Conservation (phyloP, 352 stramenopile genomes). For the Phytophthora idaei region DNA sequence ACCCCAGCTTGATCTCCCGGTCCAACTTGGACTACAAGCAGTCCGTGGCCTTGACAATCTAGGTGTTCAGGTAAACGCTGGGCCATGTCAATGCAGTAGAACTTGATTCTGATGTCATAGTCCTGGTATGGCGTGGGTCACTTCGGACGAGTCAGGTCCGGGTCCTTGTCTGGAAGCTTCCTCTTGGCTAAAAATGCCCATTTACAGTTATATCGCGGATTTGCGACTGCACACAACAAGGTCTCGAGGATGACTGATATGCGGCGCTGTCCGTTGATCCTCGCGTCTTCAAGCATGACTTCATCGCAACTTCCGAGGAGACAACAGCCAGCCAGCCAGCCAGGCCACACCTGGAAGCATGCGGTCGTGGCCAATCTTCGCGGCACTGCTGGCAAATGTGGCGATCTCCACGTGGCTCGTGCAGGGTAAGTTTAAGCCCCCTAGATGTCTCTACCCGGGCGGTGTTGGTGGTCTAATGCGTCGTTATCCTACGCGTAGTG, state of each 20-base stretch:
- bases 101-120: too few species aligned
- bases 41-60: too few species aligned
- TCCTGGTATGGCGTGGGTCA: too few species aligned
- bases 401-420: constrained; percentile 1
- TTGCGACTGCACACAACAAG: constrained; percentile 6
- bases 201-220: not conserved
- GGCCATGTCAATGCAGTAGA: too few species aligned
- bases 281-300: constrained; percentile 7
- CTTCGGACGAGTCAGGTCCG: not conserved
- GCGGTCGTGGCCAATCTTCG: constrained; percentile 17
- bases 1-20: too few species aligned
- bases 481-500: constrained; percentile 13
- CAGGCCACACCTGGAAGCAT: constrained; percentile 18
- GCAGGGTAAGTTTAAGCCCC: constrained; percentile 22
- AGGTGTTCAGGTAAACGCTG: too few species aligned
- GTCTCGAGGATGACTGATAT: constrained; percentile 21
- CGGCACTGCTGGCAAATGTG: constrained; percentile 13
- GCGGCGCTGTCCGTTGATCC: constrained; percentile 18
- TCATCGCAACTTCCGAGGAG: constrained; percentile 22
- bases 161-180: not conserved
- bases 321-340: constrained; percentile 5
- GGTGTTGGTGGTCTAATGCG: constrained; percentile 9
- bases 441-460: not conserved
- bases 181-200: constrained; percentile 2
- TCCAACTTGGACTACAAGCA: too few species aligned